Percentiles rank a stretch among this genome's conserved stretches.
These are phyloP conservation scores for Pleurozium schreberi DNA, from an alignment of 225 moss, liverwort and hornwort genomes.

Conservation along the genomic window DNA sequence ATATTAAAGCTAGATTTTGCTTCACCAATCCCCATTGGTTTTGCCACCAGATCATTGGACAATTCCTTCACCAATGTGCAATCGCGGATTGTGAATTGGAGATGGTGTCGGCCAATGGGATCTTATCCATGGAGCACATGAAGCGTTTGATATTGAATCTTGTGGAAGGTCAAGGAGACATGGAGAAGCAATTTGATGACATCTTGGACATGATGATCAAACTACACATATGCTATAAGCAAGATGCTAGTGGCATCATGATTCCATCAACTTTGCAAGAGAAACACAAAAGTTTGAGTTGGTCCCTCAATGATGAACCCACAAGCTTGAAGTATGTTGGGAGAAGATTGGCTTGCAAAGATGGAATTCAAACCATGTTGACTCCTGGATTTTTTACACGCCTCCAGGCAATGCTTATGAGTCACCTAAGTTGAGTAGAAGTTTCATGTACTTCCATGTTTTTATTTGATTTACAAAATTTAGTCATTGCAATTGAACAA, in stretches of 20 bases:
- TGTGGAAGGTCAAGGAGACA: background rate
- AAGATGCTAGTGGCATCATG: background rate
- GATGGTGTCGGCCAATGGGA: background rate
- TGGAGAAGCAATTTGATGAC: background rate
- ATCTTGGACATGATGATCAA: background rate
- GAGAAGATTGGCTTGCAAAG: background rate
- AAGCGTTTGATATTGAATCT: background rate
- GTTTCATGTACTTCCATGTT: rapidly evolving
- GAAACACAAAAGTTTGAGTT: background rate
- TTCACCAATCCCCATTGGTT: background rate
- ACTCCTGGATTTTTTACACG: background rate
- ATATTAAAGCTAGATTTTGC: rapidly evolving
- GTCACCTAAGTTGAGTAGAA: rapidly evolving
- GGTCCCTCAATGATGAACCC: background rate
- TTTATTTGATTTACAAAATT: too few species aligned
- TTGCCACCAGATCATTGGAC: background rate
- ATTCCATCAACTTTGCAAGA: background rate
- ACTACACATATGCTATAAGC: background rate
- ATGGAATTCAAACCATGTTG: background rate
- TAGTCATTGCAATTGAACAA: too few species aligned
- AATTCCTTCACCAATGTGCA: background rate
- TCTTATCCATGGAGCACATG: background rate
- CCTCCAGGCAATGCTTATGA: background rate
- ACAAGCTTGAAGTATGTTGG: background rate
- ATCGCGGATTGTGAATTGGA: background rate